Evolutionary conservation across 345 rosid species (phyloP).

Genomic region (Linum tenue): DNA sequence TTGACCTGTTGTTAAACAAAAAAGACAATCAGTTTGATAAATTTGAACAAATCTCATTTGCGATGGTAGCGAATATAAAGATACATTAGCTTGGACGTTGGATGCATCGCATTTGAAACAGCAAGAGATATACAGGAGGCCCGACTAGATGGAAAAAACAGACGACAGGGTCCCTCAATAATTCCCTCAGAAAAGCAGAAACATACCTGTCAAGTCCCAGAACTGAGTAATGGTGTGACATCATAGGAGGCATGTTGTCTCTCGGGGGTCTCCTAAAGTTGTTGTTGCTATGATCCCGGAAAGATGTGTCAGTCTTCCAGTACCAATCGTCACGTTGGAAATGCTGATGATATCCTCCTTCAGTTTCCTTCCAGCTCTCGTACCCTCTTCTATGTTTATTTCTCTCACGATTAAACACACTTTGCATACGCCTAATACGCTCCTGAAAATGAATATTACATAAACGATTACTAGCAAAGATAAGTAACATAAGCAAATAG

Average conservation of each 20-base stretch:
- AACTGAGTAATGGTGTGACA: constrained; percentile 84
- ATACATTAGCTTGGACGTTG: not conserved
- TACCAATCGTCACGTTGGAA: constrained; percentile 98
- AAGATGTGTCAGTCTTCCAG: constrained; percentile 73
- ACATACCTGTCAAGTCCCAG: constrained; percentile 87
- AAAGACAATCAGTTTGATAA: not conserved
- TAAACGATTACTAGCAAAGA: not conserved
- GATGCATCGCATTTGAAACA: not conserved
- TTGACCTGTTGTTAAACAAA: constrained; percentile 16
- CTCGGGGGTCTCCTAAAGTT: constrained; percentile 51
- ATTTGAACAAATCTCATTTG: not conserved
- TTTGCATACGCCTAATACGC: constrained; percentile 95
- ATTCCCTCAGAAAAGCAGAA: not conserved
- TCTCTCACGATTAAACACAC: constrained; percentile 89
- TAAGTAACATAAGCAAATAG: not conserved
- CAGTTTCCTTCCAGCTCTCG: constrained; percentile 79
- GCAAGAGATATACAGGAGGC: not conserved
- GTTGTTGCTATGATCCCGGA: constrained; percentile 51
- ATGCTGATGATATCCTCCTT: constrained; percentile 65
- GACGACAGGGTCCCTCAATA: not conserved
- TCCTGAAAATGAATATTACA: constrained; percentile 36
- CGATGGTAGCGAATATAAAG: not conserved
- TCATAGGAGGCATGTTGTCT: constrained; percentile 43
- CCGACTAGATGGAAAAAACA: not conserved
- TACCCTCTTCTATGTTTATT: constrained; percentile 56